These are phyloP conservation scores for Pharnaceum exiguum DNA, from an alignment of 148 eudicot species.

Conservation along the genomic window DNA sequence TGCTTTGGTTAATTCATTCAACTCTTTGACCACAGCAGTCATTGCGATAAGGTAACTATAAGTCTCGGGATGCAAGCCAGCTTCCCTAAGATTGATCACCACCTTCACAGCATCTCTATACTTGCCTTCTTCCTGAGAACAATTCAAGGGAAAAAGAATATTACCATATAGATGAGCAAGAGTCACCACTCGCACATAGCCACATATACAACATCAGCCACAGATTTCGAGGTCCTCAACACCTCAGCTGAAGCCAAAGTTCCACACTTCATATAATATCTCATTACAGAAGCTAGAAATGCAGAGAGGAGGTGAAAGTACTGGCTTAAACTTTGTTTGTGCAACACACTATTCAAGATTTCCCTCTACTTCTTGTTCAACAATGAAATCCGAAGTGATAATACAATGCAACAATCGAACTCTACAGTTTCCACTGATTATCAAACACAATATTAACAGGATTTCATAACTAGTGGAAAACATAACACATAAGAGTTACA, in stretches of 20 bases:
- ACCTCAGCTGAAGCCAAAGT: neutral
- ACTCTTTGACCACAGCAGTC: constrained; percentile 86
- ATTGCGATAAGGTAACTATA: constrained; percentile 82
- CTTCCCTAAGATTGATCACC: constrained; percentile 58
- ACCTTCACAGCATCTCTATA: constrained; percentile 69
- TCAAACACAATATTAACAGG: neutral
- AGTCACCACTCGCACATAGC: no score
- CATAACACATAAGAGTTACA: neutral
- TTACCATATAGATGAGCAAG: neutral
- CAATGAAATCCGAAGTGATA: no score
- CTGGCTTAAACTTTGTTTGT: no score
- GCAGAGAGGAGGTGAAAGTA: no score
- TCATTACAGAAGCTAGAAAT: neutral
- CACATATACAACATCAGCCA: neutral
- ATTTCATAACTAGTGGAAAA: neutral
- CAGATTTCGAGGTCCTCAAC: neutral
- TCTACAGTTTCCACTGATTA: neutral
- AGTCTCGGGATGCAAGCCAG: constrained; percentile 65
- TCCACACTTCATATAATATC: constrained; percentile 1
- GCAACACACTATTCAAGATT: neutral
- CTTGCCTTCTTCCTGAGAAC: constrained; percentile 63
- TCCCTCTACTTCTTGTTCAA: neutral
- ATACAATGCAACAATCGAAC: no score
- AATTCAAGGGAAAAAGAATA: neutral
- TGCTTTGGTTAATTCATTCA: constrained; percentile 74